phyloP scores from a whole-genome alignment of 2,329 filamentous ascomycete genomes.

The Epichloe gansuensis region DNA sequence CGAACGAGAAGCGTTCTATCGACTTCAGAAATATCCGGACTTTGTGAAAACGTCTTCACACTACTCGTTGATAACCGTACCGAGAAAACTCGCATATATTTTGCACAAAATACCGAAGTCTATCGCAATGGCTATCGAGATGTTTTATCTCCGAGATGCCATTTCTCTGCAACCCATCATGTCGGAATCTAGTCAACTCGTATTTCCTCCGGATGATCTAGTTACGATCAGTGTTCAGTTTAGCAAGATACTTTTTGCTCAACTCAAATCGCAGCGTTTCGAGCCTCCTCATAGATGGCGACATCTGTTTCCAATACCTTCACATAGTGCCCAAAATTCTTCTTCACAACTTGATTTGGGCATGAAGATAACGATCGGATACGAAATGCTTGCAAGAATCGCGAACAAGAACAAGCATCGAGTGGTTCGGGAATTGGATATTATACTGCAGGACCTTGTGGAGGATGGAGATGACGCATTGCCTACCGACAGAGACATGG shows the following conservation, averaged over 20 bases:
- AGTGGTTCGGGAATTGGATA: slow-evolving; percentile 58
- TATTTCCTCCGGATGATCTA: slow-evolving; percentile 66
- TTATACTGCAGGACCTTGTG: slow-evolving; percentile 63
- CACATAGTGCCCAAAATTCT: slow-evolving; percentile 6
- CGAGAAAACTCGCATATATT: slow-evolving; percentile 69
- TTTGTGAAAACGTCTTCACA: slow-evolving; percentile 69
- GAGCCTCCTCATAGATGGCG: slow-evolving; percentile 45
- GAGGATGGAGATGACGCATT: slow-evolving; percentile 54
- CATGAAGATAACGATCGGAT: slow-evolving; percentile 82
- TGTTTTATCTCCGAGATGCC: slow-evolving; percentile 84
- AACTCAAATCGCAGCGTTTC: slow-evolving; percentile 78
- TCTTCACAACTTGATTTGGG: slow-evolving; percentile 48
- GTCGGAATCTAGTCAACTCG: slow-evolving; percentile 37
- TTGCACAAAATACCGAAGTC: slow-evolving; percentile 62
- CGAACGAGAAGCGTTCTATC: slow-evolving; percentile 82
- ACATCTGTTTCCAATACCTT: slow-evolving; percentile 12
- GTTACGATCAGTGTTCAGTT: slow-evolving; percentile 70
- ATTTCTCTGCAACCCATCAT: slow-evolving; percentile 58
- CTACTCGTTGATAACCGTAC: slow-evolving; percentile 57
- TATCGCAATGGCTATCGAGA: slow-evolving; percentile 73
- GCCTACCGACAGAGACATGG: slow-evolving; percentile 63
- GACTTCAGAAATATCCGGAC: slow-evolving; percentile 68
- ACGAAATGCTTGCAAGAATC: slow-evolving; percentile 71
- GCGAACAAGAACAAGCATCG: slow-evolving; percentile 55
- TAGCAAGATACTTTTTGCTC: slow-evolving; percentile 80